phyloP scores from a whole-genome alignment of 2,329 filamentous ascomycete genomes.

The Claviceps quebecensis region DNA sequence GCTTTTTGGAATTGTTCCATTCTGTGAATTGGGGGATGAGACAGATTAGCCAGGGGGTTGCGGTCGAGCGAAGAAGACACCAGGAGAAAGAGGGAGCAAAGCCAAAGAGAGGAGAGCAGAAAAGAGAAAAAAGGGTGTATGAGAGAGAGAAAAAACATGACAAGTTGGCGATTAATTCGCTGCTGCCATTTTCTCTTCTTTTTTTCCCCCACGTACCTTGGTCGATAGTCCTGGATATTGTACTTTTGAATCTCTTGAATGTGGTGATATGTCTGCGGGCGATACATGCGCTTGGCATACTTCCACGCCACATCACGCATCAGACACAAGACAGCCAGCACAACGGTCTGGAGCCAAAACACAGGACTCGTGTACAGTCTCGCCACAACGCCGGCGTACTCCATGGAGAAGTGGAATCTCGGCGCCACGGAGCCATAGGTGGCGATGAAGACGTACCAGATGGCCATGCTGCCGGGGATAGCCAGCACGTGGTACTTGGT shows the following conservation, averaged over 20 bases:
- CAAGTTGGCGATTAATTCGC: no score
- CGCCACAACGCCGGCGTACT: slow-evolving; percentile 76
- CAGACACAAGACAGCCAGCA: slow-evolving; percentile 69
- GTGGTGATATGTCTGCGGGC: slow-evolving; percentile 89
- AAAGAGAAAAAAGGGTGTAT: neutral
- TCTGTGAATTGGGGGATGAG: slow-evolving; percentile 27
- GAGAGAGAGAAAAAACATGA: neutral
- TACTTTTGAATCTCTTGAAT: slow-evolving; percentile 99
- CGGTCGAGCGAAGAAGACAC: neutral
- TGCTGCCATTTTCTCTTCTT: no score
- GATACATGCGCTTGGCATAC: slow-evolving; percentile 95
- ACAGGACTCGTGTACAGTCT: slow-evolving; percentile 65
- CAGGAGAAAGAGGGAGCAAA: no score
- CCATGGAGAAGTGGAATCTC: slow-evolving; percentile 62
- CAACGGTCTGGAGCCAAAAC: slow-evolving; percentile 84
- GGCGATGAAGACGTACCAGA: slow-evolving; percentile 86
- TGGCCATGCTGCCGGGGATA: slow-evolving; percentile 80
- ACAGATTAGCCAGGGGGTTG: neutral
- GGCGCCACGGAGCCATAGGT: slow-evolving; percentile 79
- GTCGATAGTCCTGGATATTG: slow-evolving; percentile 97
- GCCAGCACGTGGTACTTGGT: slow-evolving; percentile 95
- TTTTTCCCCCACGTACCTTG: slow-evolving; percentile 45
- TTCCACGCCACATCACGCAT: slow-evolving; percentile 91
- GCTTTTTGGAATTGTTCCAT: slow-evolving; percentile 99
- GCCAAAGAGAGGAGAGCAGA: neutral